Evolutionary conservation across 257 asterid genomes (phyloP).

Genomic region (Anisodus acutangulus): DNA sequence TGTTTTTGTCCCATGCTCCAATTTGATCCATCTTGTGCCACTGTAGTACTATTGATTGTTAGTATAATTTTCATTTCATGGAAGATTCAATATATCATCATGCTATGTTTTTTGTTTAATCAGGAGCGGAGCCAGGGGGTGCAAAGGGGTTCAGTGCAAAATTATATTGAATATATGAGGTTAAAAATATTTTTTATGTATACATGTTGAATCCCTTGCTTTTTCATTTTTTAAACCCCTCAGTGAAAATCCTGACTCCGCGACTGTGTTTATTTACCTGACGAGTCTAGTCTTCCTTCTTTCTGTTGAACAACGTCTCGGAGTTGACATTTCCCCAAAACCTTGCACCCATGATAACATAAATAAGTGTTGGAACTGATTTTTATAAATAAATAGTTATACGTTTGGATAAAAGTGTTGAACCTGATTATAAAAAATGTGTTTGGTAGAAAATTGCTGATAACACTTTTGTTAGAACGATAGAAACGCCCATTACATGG

Average conservation of each 20-base stretch:
- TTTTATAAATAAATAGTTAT: neutral
- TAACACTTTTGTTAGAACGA: neutral
- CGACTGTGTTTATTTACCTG: constrained; percentile 32
- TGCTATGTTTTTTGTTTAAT: neutral
- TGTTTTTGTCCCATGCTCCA: constrained; percentile 58
- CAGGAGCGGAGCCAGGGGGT: no score
- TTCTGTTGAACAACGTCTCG: constrained; percentile 41
- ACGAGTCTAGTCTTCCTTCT: constrained; percentile 39
- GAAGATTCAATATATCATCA: neutral
- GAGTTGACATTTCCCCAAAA: constrained; percentile 45
- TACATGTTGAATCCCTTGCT: no score
- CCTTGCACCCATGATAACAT: constrained; percentile 16
- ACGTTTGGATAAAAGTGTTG: neutral
- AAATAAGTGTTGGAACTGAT: constrained; percentile 8
- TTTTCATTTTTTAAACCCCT: no score
- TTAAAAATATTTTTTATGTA: no score
- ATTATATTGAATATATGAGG: no score
- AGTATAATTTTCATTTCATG: neutral
- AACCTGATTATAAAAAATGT: neutral
- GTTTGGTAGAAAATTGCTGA: neutral
- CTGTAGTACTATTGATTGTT: constrained; percentile 24
- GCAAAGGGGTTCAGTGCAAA: no score
- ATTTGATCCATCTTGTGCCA: constrained; percentile 45
- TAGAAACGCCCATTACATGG: neutral
- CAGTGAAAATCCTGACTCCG: no score